Evolutionary conservation across 2,329 filamentous ascomycete genomes (phyloP), one percentile per base, ranked within the genome.

Genomic region (Aspergillus puulaauensis): DNA sequence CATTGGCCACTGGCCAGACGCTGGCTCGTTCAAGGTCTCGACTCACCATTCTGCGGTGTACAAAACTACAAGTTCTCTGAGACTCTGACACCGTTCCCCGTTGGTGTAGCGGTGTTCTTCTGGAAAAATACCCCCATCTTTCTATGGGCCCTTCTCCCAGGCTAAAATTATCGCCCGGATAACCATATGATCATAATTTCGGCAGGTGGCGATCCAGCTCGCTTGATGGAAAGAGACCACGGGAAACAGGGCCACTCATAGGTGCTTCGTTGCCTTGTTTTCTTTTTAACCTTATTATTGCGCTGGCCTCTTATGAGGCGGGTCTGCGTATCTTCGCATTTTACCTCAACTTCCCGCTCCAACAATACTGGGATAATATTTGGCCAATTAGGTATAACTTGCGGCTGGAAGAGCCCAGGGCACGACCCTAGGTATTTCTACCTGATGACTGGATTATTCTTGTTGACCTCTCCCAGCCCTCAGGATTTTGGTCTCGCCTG

Each of bases 401-500:
- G n/a, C 37, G 17, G 53, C 21, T 41, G 33, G 53, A 35, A 21
- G 39, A 50, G 33, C 51, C 46, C 33, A 21, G 37, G 17, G 23
- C 27, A 21, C 39, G 19, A 39, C 44, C 21, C 31, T 24, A 44
- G 27, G 40, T 37, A 35, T 31, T 19, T 19, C 19, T 37, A 27
- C 31, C 21, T 27, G 31, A 31, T 35, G n/a, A 35, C 24, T 31
- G 27, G 24, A 47, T 47, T 31, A 39, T 23, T 39, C 46, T 53
- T 57, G 56, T 58, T 46, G 44, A 54, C 54, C 56, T 63, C 54
- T 56, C 53, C 62, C 59, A 66, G 61, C 64, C 64, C 60, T 60
- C 64, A 64, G 58, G 59, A 65, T 64, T 65, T 59, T 61, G 54
- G 57, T 61, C 56, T 58, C 56, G 57, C 61, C 58, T 59, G 62